Conservation (phyloP, 2,329 filamentous ascomycete species). For the Peltaster fructicola region DNA sequence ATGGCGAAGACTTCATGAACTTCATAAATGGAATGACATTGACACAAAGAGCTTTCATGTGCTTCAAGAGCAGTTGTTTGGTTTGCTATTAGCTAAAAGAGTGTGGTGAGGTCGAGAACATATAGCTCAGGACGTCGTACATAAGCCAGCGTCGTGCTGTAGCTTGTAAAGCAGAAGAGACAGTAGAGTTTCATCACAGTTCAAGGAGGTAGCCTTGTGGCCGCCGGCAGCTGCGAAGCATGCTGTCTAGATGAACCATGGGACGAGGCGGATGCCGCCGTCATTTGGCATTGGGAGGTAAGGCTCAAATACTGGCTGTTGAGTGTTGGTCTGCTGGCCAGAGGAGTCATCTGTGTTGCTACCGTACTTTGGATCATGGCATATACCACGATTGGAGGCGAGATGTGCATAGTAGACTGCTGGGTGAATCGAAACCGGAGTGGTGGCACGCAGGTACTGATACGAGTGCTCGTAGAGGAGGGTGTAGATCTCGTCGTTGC, state of each 20-base stretch:
- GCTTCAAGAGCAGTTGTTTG: no score
- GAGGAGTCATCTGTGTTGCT: slow-evolving; percentile 7
- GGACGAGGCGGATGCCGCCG: slow-evolving; percentile 23
- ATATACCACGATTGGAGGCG: slow-evolving; percentile 59
- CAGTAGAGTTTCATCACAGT: no score
- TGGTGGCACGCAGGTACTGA: slow-evolving; percentile 81
- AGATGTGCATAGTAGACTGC: slow-evolving; percentile 94
- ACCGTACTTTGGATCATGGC: slow-evolving; percentile 44
- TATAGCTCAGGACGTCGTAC: no score
- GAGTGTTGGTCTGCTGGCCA: slow-evolving; percentile 5
- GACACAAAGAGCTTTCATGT: no score
- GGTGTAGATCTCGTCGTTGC: slow-evolving; percentile 54
- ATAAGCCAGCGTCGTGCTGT: no score
- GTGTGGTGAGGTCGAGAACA: no score
- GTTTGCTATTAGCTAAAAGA: no score
- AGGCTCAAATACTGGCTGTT: slow-evolving; percentile 14
- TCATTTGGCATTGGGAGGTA: slow-evolving; percentile 24
- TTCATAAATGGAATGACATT: no score
- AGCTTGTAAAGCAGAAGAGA: no score
- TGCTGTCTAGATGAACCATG: slow-evolving; percentile 34
- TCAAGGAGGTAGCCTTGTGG: no score
- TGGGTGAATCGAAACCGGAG: slow-evolving; percentile 72
- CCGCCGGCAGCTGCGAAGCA: no score
- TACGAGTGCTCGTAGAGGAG: slow-evolving; percentile 94
- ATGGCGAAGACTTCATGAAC: neutral